These are phyloP conservation scores for Euptelea pleiosperma DNA, from an alignment of 164 flowering plant species.

Conservation along the genomic window DNA sequence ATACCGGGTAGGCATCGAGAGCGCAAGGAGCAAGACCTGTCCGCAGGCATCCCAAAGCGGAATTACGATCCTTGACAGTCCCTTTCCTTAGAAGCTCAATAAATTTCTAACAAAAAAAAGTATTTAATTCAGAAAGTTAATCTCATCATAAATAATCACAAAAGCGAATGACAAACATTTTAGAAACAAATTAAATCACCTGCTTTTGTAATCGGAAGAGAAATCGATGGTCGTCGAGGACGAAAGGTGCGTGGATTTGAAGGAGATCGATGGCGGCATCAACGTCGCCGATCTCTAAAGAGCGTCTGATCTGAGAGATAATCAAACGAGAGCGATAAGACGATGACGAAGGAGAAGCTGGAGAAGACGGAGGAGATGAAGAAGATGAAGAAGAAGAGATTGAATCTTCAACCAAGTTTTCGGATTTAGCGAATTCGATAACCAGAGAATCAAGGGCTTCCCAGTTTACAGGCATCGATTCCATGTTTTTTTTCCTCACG, in stretches of 20 bases:
- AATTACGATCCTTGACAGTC: slow-evolving; percentile 57
- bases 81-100: slow-evolving; percentile 93
- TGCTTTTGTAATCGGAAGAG: slow-evolving; percentile 91
- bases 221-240: slow-evolving; percentile 78
- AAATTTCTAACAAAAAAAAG: slow-evolving; percentile 54
- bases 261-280: slow-evolving; percentile 74
- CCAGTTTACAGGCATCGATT: slow-evolving; percentile 82
- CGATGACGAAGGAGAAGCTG: slow-evolving; percentile 47
- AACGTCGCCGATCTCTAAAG: slow-evolving; percentile 63
- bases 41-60: slow-evolving; percentile 73
- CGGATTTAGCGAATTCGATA: slow-evolving; percentile 84
- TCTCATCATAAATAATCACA: background rate
- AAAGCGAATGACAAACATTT: slow-evolving; percentile 1
- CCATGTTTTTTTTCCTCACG: too few relatives aligned
- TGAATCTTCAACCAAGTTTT: slow-evolving; percentile 60
- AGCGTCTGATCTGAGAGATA: slow-evolving; percentile 67
- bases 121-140: background rate
- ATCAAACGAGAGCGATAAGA: slow-evolving; percentile 71
- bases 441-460: slow-evolving; percentile 82
- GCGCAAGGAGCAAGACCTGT: slow-evolving; percentile 91
- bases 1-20: slow-evolving; percentile 94
- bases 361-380: slow-evolving; percentile 8
- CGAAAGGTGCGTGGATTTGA: slow-evolving; percentile 64
- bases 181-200: slow-evolving; percentile 34
- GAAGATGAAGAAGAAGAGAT: slow-evolving; percentile 17